phyloP scores from a whole-genome alignment of 306 rosid species.

The cucumber (Cucumis sativus) region Cucumber_9930_V3 NC_026656.2:17126501-17127000 shows the following conservation, averaged over 20 bases:
- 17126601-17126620: background rate
- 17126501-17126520: background rate
- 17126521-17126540: background rate
- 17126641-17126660: background rate
- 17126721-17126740: background rate
- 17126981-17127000: background rate
- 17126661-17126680: background rate
- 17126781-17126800: background rate
- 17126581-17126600: background rate
- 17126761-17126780: background rate
- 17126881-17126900: background rate
- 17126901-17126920: background rate
- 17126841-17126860: slow-evolving; percentile 16
- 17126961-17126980: background rate
- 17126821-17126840: background rate
- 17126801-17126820: slow-evolving; percentile 5
- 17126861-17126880: slow-evolving; percentile 6
- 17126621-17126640: background rate
- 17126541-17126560: background rate
- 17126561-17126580: background rate
- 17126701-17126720: background rate
- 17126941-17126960: background rate
- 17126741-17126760: background rate
- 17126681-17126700: background rate
- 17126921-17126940: background rate